Evolutionary conservation across 805 yeast genomes (phyloP).

Genomic region (Sugiyamaella qingdaonensis): DNA sequence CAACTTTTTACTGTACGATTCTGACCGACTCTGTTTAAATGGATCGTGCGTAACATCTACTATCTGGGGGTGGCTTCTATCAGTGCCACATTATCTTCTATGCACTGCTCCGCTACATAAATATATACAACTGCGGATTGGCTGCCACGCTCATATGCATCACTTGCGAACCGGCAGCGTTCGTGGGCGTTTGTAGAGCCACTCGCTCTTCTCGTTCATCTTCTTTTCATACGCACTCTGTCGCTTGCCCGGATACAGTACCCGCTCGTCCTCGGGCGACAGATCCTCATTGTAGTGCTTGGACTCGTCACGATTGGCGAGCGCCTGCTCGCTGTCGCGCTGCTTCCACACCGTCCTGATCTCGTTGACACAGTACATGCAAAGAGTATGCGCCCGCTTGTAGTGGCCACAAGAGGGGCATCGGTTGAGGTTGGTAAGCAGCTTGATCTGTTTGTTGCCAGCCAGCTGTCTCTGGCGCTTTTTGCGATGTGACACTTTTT

Average conservation of each 20-base stretch:
- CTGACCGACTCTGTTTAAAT: no score
- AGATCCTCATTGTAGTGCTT: conserved; percentile 32
- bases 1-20: no score
- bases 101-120: no score
- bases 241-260: conserved; percentile 71
- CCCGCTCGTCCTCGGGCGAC: conserved; percentile 56
- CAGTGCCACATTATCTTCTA: no score
- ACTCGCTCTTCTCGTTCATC: conserved; percentile 51
- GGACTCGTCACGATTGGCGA: conserved; percentile 17
- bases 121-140: no score
- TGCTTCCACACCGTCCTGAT: conserved; percentile 68
- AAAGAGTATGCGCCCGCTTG: conserved; percentile 83
- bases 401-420: conserved; percentile 95
- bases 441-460: conserved; percentile 74
- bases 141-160: background rate
- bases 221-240: conserved; percentile 42
- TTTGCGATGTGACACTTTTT: conserved; percentile 82
- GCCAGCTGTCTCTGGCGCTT: conserved; percentile 80
- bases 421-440: conserved; percentile 70
- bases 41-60: no score
- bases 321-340: conserved; percentile 23
- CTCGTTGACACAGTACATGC: conserved; percentile 88
- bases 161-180: conserved; percentile 43
- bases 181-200: conserved; percentile 51
- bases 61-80: no score